Conservation (phyloP, 2,329 filamentous ascomycete genomes). For the Xylaria sp. region DNA sequence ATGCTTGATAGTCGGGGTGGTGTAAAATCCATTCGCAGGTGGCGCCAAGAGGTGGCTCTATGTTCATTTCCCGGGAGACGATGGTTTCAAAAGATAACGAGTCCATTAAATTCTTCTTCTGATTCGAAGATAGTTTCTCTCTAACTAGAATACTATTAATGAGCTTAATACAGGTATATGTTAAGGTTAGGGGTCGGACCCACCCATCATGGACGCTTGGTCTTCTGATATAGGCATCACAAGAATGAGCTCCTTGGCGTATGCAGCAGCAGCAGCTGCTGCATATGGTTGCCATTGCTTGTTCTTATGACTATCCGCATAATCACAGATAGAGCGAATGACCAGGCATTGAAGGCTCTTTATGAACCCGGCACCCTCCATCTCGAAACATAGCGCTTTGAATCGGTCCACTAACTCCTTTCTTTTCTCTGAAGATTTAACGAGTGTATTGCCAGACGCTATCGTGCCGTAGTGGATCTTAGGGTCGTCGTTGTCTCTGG, state of each 20-base stretch:
- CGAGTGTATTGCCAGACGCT: conserved; percentile 37
- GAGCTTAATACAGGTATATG: not conserved
- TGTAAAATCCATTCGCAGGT: conserved; percentile 45
- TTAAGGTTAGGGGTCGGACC: not conserved
- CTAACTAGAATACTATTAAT: conserved; percentile 3
- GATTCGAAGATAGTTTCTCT: not conserved
- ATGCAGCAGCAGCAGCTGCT: conserved; percentile 21
- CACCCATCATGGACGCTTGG: not conserved
- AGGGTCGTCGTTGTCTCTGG: conserved; percentile 2
- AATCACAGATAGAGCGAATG: conserved; percentile 30
- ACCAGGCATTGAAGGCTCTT: conserved; percentile 30
- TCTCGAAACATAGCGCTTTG: conserved; percentile 36
- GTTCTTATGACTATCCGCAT: conserved; percentile 32
- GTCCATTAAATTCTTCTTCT: not conserved
- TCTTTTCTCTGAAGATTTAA: conserved; percentile 26
- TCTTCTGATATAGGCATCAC: not conserved
- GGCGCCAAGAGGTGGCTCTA: conserved; percentile 35
- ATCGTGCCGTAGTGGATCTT: conserved; percentile 36
- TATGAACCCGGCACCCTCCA: conserved; percentile 30
- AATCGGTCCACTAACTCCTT: conserved; percentile 12
- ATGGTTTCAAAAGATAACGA: conserved; percentile 40
- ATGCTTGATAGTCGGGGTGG: conserved; percentile 47
- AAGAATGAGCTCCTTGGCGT: not conserved
- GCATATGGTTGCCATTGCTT: conserved; percentile 31
- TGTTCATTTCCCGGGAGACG: conserved; percentile 29